Evolutionary conservation across 441 rosid species (phyloP).

Genomic region (Codiaeum variegatum): DNA sequence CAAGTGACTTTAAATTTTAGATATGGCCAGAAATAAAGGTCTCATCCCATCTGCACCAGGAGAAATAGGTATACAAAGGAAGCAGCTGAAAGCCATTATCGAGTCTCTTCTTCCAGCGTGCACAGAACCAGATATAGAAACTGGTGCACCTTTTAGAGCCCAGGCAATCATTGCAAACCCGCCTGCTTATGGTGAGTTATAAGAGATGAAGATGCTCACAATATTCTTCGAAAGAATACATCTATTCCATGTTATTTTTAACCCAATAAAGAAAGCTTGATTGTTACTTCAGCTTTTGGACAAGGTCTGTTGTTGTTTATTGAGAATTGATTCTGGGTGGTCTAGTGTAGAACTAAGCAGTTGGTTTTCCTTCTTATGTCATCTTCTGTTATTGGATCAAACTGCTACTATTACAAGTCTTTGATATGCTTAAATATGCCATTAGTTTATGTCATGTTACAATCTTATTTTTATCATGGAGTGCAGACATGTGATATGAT

Average conservation of each 20-base stretch:
- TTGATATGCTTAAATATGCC: background rate
- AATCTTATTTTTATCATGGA: background rate
- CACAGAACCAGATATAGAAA: constrained; percentile 79
- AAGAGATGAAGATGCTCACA: background rate
- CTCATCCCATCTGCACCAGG: constrained; percentile 92
- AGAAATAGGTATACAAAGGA: constrained; percentile 82
- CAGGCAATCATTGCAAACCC: constrained; percentile 99
- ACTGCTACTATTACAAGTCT: background rate
- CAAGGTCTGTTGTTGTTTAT: background rate
- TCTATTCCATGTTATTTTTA: background rate
- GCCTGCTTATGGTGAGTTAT: constrained; percentile 79
- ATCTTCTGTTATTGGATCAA: background rate
- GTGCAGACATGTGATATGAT: background rate
- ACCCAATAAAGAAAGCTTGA: background rate
- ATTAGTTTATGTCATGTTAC: background rate
- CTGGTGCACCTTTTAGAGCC: constrained; percentile 70
- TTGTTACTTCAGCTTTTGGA: constrained; percentile 2
- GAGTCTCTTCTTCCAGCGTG: constrained; percentile 98
- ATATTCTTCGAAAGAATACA: background rate
- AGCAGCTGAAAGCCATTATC: constrained; percentile 87
- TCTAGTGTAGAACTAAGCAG: background rate
- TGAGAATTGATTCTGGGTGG: constrained; percentile 8
- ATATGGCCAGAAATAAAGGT: constrained; percentile 98
- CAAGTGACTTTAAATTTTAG: constrained; percentile 26
- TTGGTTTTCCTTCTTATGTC: background rate